Base-by-base conservation (phyloP, 148 eudicot genomes). In the Euryodendron excelsum region DNA sequence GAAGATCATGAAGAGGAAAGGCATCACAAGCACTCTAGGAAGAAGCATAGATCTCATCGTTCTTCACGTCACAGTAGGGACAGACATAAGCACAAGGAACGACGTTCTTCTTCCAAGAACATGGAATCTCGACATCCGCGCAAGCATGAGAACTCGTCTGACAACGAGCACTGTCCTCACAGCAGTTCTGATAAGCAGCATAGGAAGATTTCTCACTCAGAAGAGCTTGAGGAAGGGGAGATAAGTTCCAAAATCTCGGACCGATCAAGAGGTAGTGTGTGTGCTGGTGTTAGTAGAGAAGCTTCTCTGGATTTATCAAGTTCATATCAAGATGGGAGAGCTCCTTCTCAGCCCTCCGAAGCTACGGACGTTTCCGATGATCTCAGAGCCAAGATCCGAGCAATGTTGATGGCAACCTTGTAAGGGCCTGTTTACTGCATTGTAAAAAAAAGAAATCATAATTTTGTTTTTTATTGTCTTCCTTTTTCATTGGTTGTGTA, bases 341-440 rank as follows among this genome's bases (percentile, higher is more conserved):
- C 83, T 21, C 28, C 92, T 53, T 87, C 97, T 77, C 87, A 87
- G 78, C 93, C 89, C 39, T 74, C 63, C 2, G 92, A 84, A 77
- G 62, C 90, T 23, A 88, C 96, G 21, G 93, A 87, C 76, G 92
- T 96, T 74, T 82, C 98, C 48, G 93, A 91, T 84, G 99, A 93
- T 65, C 92, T 96, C 53, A 90, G 98, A 80, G 99, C 98, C 81
- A 96, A 96, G 84, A 87, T 96, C 74, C 86, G 98, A 75, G 99
- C 98, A 69, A 93, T 96, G 99, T 84, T 93, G 84, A 83, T 91
- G 86, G 92, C 92, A 28, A 96, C 88, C 31, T 53, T 84, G 85
- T 92, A 81, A 81, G 45, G 0, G 53, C 25, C 14, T n/a, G 67
- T 72, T 31, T 14, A 71, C 63, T 55, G 31, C 52, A 10, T 17